Base-by-base conservation (phyloP, 1,139 yeast genomes). In the Kazachstania sp. region DNA sequence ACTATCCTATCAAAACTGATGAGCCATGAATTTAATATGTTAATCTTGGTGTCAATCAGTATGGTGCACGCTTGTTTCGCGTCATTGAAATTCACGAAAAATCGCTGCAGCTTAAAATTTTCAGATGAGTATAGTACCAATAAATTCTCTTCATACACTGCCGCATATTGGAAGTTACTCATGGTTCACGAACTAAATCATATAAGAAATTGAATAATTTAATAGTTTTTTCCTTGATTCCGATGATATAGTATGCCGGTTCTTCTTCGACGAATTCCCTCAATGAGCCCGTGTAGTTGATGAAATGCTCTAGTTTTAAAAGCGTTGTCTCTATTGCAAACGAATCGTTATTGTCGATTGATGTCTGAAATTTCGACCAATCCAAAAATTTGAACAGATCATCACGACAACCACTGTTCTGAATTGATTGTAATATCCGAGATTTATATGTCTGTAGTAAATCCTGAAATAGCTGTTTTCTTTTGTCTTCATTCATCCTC, bases 381-480 rank as follows among this genome's bases (percentile, higher is more conserved):
- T 29, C 13, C 16, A 39, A 18, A 5, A 32, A 8, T 4, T 31
- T 16, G 4, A 20, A 28, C n/a, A 29, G 13, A 7, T 23, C 34
- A 5, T 37, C 12, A 4, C 4, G 13, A 6, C 29, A 16, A 5
- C 8, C 8, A 15, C 19, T 9, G 23, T n/a, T 29, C 13, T 39
- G 13, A 13, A 40, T 12, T 6, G 30, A 31, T 3, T 19, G 15
- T 8, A 7, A 6, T 29, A 40, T 11, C 31, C 5, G 16, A 3
- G 8, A 6, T 12, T 13, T 23, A 32, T 40, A n/a, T 4, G 3
- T 40, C 13, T 20, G 20, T 9, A 40, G 26, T 18, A 19, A 36
- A 3, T 50, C 39, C 13, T 37, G 28, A 35, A 63, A 61, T 5
- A 56, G 37, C n/a, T 45, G 37, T 9, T 23, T 42, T 20, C 66